Base-by-base conservation (phyloP, 2,329 filamentous ascomycete genomes). In the Incumbomyces delicatus region DNA sequence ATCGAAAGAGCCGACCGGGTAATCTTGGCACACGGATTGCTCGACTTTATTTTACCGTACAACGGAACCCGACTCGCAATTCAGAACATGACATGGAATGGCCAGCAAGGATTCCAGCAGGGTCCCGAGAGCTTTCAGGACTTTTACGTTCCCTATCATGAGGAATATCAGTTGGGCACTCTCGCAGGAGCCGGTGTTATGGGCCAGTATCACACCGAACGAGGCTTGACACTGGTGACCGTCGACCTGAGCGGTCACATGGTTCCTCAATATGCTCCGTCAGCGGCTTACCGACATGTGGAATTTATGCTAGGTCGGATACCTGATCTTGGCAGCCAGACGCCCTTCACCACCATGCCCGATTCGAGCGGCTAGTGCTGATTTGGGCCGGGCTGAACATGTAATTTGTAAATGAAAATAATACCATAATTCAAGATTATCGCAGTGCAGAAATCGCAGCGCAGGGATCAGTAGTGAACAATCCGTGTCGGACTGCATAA, bases 1-100 rank as follows among this genome's bases (percentile, higher is more conserved):
- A 86, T 90, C 52, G 85, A 90, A 57, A 70, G 72, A 29, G 85
- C 83, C 1, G 73, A 83, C 39, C 81, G 82, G 51, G 85, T 86
- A 7, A 73, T 92, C 54, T 79, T 92, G 57, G 81, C 73, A 2
- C 84, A 89, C 58, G 86, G 84, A 10, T 67, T 75, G 41, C 72
- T 83, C 10, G 86, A 88, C 64, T 84, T 75, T 59, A 73, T 85
- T 50, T 71, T 87, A 8, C 68, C 82, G 18, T 69, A 73, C 57
- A 83, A 85, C 60, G 85, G 84, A 13, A 83, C 83, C 0, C 69
- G 90, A 1, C 68, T 87, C 6, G 74, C 75, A 1, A 80, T 89
- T 49, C 85, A 90, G 60, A 88, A 88, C 67, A 86, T 89, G 80
- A 88, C 83, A 0, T 90, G 80, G 79, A 77, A 78, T 48, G 85